Base-by-base conservation (phyloP, 495 filamentous ascomycete species). In the Aspergillus sclerotiicarbonarius region DNA sequence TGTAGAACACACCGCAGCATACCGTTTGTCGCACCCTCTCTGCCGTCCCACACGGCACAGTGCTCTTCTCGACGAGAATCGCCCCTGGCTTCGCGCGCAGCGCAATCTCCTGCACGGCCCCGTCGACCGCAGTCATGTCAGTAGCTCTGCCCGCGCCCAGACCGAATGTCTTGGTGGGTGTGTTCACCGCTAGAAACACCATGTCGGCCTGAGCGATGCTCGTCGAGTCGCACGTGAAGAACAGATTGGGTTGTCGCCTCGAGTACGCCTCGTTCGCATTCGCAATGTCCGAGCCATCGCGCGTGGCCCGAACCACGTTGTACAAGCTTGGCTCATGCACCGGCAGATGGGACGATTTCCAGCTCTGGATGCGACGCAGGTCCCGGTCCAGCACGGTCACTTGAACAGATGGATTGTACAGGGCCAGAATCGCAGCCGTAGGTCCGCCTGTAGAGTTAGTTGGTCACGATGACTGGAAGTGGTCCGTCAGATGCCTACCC, bases 61-160 rank as follows among this genome's bases (percentile, higher is more conserved):
- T 95, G 45, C 83, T 87, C 72, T 93, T 93, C 73, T 93, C 90
- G 1, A 93, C 90, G 18, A 95, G 77, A 56, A 93, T 90, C 43
- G 87, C 84, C 19, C 87, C 87, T 6, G 78, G 69, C 46, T 77
- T 82, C 9, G 90, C 85, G 51, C 86, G 73, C 48, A 79, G 71
- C 0, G 90, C 90, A 32, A 93, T 86, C 29, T 82, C 82, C 41
- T 82, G 73, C 8, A 82, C 81, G 0, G 87, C 90, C 37, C 79
- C 78, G 67, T 95, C 90, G n/a, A 92, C 77, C 8, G 84, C 84
- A 16, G 82, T 82, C 62, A 92, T 79, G 60, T 93, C 87, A 7
- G 87, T 87, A 13, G 90, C 90, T 52, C 76, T 76, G 6, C 89
- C 90, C 4, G 86, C 84, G 0, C 90, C 90, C 8, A 84, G 63